Base-by-base conservation (phyloP, 2,329 filamentous ascomycete species). In the Aspergillus vadensis region DNA sequence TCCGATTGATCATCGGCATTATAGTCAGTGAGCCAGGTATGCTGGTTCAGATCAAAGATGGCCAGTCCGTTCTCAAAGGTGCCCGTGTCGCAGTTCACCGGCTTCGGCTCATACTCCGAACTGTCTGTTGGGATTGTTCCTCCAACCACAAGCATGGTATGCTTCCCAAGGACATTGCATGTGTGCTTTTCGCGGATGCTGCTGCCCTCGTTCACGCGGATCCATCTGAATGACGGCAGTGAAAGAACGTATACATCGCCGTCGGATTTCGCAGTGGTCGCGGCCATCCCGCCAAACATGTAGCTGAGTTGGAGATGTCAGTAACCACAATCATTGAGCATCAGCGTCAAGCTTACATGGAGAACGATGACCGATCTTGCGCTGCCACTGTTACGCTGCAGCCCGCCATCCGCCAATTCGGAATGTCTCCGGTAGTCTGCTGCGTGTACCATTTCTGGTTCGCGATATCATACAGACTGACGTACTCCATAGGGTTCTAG, bases 231-330 rank as follows among this genome's bases (percentile, higher is more conserved):
- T 14, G 57, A 59, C 2, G 57, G 57, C 50, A 59, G 12, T n/a
- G 60, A 62, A 14, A 62, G 56, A 7, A 62, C 56, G 12, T 62
- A 59, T 10, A 62, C 51, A 21, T 62, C 49, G 27, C 56, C 56
- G 30, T 62, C 57, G 15, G 56, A 59, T 1, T 47, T 30, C 1
- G 12, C 38, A 12, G 39, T 59, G 12, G 36, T 48, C 12, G 38
- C 32, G 1, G 17, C 50, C 27, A 62, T 59, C 5, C 60, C 60
- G 9, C 60, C 60, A 38, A 62, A 62, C 12, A 59, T 25, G 19
- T 59, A 55, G 39, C 52, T 56, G 4, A 2, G 25, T 43, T 44
- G 3, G 10, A 44, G 17, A 14, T 21, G 19, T 44, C 10, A 30
- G 15, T 39, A 14, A 4, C 5, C 17, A 12, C 12, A 21, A 27